Evolutionary conservation across 2,329 filamentous ascomycete genomes (phyloP).

Genomic region (Fusarium sp.): DNA sequence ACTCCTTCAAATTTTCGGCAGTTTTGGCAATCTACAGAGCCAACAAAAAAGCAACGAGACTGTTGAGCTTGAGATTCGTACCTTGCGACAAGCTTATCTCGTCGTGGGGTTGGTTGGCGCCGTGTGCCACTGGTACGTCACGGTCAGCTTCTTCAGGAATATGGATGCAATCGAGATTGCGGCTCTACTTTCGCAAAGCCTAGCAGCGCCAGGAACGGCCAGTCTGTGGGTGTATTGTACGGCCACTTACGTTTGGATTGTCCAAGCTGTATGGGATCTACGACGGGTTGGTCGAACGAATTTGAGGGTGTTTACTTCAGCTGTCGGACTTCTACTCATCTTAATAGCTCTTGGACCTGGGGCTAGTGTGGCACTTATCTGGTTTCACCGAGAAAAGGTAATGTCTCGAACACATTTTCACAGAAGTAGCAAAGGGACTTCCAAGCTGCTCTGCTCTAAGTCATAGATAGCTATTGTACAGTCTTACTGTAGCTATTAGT

Average conservation of each 20-base stretch:
- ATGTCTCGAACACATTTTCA: background rate
- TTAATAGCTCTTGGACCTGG: background rate
- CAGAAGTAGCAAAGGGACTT: background rate
- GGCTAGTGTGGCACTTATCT: background rate
- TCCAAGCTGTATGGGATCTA: constrained; percentile 1
- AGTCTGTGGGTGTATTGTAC: fast-evolving
- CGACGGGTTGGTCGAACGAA: background rate
- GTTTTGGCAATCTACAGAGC: background rate
- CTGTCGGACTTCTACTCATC: background rate
- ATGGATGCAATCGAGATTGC: background rate
- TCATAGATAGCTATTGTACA: too few relatives aligned
- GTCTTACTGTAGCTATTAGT: background rate
- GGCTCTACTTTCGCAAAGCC: background rate
- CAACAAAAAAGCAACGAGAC: fast-evolving
- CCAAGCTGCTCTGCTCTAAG: background rate
- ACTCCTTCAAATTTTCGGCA: background rate
- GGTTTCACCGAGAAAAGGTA: background rate
- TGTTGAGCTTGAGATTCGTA: background rate
- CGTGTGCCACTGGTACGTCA: background rate
- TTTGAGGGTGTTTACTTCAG: background rate
- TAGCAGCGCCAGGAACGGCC: fast-evolving
- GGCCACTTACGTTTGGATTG: background rate
- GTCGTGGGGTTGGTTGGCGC: background rate
- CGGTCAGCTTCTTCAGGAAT: background rate
- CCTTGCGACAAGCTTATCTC: background rate